These are phyloP conservation scores for Aspergillus tubingensis DNA, from an alignment of 2,329 filamentous ascomycete genomes.

Conservation along the genomic window DNA sequence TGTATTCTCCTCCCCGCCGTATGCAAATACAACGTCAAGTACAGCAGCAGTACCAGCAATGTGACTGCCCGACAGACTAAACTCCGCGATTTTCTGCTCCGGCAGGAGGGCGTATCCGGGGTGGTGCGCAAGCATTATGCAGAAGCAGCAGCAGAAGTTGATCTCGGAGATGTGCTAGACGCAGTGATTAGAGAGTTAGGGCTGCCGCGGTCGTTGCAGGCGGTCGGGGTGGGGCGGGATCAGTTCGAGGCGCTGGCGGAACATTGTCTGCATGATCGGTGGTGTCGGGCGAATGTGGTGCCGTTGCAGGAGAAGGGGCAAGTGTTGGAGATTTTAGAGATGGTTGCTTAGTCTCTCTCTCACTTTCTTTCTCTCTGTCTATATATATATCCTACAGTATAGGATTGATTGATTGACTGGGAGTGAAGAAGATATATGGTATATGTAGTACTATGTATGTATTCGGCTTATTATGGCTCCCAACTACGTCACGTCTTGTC, in stretches of 20 bases:
- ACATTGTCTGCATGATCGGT: slow-evolving; percentile 54
- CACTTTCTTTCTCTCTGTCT: background rate
- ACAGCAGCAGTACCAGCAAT: slow-evolving; percentile 32
- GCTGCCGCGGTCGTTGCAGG: slow-evolving; percentile 56
- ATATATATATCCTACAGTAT: too few relatives aligned
- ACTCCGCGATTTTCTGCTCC: slow-evolving; percentile 45
- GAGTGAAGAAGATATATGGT: background rate
- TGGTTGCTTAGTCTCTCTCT: slow-evolving; percentile 28
- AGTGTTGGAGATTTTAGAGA: slow-evolving; percentile 55
- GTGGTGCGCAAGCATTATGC: slow-evolving; percentile 35
- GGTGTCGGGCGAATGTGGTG: slow-evolving; percentile 54
- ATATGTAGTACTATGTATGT: slow-evolving; percentile 2
- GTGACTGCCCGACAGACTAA: slow-evolving; percentile 39
- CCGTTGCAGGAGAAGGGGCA: slow-evolving; percentile 50
- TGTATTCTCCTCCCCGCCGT: slow-evolving; percentile 59
- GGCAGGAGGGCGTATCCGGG: slow-evolving; percentile 37
- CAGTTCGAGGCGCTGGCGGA: slow-evolving; percentile 52
- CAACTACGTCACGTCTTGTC: background rate
- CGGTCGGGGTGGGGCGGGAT: slow-evolving; percentile 54
- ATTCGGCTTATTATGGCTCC: slow-evolving; percentile 5
- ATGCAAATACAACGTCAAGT: slow-evolving; percentile 55
- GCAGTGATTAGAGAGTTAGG: slow-evolving; percentile 54
- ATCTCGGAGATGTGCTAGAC: slow-evolving; percentile 56
- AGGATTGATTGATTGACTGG: background rate
- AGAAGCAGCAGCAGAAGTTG: slow-evolving; percentile 30